These are phyloP conservation scores for Calycina herbarum DNA, from an alignment of 2,329 filamentous ascomycete species.

Conservation along the genomic window DNA sequence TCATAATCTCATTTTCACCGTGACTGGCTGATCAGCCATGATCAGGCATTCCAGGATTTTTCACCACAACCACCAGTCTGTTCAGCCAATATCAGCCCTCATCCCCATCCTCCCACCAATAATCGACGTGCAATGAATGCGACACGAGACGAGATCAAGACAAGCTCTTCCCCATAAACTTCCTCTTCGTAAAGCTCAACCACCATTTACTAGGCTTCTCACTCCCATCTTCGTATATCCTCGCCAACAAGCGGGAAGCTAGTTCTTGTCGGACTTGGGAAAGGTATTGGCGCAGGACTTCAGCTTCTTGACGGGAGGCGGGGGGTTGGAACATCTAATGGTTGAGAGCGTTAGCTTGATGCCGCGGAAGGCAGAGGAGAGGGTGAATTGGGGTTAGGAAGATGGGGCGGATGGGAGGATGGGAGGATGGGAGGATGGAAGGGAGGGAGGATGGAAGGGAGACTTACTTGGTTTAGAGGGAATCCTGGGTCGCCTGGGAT, in stretches of 20 bases:
- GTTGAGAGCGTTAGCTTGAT: background rate
- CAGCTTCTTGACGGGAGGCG: conserved; percentile 81
- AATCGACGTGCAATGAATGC: too few relatives aligned
- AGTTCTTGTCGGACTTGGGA: conserved; percentile 92
- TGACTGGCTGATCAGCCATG: background rate
- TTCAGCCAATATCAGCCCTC: background rate
- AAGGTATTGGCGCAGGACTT: conserved; percentile 85
- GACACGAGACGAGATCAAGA: conserved; percentile 37
- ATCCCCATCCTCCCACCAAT: background rate
- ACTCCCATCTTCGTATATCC: conserved; percentile 83
- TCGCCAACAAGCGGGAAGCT: conserved; percentile 75
- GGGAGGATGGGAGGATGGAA: conserved; percentile 83
- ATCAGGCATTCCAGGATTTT: background rate
- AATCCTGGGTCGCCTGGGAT: conserved; percentile 92
- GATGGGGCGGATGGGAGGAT: conserved; percentile 51
- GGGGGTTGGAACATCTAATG: conserved; percentile 81
- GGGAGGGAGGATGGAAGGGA: conserved; percentile 83
- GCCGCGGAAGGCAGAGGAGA: background rate
- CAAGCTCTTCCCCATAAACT: conserved; percentile 97
- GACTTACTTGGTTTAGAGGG: conserved; percentile 95
- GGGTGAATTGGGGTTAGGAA: too few relatives aligned
- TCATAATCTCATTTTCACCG: conserved; percentile 7
- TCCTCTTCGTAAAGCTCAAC: conserved; percentile 98
- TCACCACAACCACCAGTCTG: background rate
- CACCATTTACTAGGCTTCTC: conserved; percentile 83